A percentile compares a stretch with the other conserved stretches of the same genome.
phyloP scores from a whole-genome alignment of 345 rosid species.

The Boechera divaricarpa region DNA sequence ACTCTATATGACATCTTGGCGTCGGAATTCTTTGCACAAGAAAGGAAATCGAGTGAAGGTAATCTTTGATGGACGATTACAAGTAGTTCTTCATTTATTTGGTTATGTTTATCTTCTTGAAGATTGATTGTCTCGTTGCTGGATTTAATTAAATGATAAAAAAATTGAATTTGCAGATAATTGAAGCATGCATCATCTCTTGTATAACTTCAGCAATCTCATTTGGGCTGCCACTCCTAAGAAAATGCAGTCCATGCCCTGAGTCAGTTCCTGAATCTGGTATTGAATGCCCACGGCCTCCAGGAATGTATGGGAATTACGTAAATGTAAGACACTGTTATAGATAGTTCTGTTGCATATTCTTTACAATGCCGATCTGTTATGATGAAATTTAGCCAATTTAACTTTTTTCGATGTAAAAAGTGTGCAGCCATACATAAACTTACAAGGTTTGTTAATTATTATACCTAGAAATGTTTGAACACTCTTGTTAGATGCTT shows the following conservation, averaged over 20 bases:
- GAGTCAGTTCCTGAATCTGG: slow-evolving; percentile 70
- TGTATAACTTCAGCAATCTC: slow-evolving; percentile 84
- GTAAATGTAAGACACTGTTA: slow-evolving; percentile 70
- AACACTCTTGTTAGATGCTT: slow-evolving; percentile 14
- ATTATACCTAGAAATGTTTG: slow-evolving; percentile 7
- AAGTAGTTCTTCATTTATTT: not conserved
- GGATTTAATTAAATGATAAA: not conserved
- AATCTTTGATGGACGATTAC: slow-evolving; percentile 16
- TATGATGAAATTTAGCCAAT: slow-evolving; percentile 21
- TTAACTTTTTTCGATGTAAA: not conserved
- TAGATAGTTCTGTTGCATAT: slow-evolving; percentile 29
- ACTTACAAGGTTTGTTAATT: not conserved
- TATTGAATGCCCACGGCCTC: slow-evolving; percentile 86
- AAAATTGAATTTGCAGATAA: slow-evolving; percentile 57
- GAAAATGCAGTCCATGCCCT: slow-evolving; percentile 95
- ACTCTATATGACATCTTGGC: slow-evolving; percentile 78
- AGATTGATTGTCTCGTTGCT: slow-evolving; percentile 25
- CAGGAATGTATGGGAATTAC: slow-evolving; percentile 96
- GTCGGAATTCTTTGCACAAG: slow-evolving; percentile 86
- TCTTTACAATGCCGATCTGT: slow-evolving; percentile 2
- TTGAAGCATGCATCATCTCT: slow-evolving; percentile 96
- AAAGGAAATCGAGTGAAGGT: slow-evolving; percentile 89
- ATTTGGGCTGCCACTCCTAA: slow-evolving; percentile 86
- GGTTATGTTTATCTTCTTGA: slow-evolving; percentile 14
- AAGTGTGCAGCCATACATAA: slow-evolving; percentile 12